A percentile compares a stretch with the other conserved stretches of the same genome.
Evolutionary conservation across 345 rosid genomes (phyloP).

Genomic region (Kandelia obovata): DNA sequence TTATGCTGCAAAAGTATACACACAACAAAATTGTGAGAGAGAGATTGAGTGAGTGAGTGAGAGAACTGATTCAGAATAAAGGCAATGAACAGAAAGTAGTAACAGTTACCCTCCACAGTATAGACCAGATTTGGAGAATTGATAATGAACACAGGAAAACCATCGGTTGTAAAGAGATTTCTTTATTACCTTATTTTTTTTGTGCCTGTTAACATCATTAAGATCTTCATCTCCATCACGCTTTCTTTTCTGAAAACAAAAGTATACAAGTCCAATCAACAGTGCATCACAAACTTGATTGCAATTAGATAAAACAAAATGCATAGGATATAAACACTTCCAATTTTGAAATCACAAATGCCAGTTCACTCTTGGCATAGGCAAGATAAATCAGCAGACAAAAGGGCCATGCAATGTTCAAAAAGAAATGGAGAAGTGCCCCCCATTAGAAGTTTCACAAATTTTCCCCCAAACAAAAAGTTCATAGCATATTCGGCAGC

Average conservation of each 20-base stretch:
- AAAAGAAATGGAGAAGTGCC: too few relatives aligned
- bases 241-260: slow-evolving; percentile 78
- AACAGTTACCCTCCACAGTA: background rate
- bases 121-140: background rate
- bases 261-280: background rate
- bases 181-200: slow-evolving; percentile 84
- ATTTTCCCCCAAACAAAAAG: background rate
- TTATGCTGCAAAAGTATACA: slow-evolving; percentile 56
- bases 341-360: background rate
- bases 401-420: background rate
- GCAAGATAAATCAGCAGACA: background rate
- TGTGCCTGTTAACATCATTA: slow-evolving; percentile 79
- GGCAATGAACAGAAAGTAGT: background rate
- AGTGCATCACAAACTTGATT: background rate
- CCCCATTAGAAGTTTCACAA: background rate
- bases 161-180: background rate
- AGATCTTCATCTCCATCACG: slow-evolving; percentile 93
- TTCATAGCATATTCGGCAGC: background rate
- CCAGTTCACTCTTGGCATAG: background rate
- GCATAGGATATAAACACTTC: background rate
- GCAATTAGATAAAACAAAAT: background rate
- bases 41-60: background rate
- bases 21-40: background rate
- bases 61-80: slow-evolving; percentile 4
- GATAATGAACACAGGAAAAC: slow-evolving; percentile 1